Percentiles rank a stretch among this genome's conserved stretches.
Evolutionary conservation across 805 yeast species (phyloP).

Genomic region (Nakazawaea molendinolei): DNA sequence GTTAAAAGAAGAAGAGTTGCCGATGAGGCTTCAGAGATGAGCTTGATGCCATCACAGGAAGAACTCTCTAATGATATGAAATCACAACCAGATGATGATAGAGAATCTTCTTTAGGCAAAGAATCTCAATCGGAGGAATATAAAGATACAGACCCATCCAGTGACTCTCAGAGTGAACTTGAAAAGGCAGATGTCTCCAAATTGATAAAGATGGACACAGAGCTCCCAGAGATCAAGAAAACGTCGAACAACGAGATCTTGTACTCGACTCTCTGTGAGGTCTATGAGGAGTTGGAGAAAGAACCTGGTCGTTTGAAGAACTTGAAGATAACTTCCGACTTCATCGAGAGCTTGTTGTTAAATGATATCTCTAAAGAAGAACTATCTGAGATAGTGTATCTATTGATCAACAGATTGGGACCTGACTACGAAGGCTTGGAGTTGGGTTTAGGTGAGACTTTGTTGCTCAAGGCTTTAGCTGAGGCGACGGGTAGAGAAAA

Average conservation of each 20-base stretch:
- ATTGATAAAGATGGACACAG: background rate
- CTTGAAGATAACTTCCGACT: conserved; percentile 64
- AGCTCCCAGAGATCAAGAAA: conserved; percentile 6
- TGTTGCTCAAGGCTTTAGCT: conserved; percentile 80
- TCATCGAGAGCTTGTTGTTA: conserved; percentile 58
- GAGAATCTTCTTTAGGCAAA: too few relatives aligned
- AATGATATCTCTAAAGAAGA: conserved; percentile 37
- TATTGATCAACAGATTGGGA: conserved; percentile 83
- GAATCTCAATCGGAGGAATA: background rate
- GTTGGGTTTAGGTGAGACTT: conserved; percentile 86
- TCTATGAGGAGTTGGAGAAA: conserved; percentile 71
- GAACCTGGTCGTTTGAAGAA: conserved; percentile 83
- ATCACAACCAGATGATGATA: too few relatives aligned
- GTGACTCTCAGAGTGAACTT: background rate
- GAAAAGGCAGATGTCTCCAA: background rate
- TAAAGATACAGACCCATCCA: conserved; percentile 4
- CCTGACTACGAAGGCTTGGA: conserved; percentile 97
- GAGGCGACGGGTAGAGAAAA: conserved; percentile 83
- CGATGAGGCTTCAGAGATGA: background rate
- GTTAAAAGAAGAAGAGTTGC: background rate
- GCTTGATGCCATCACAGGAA: background rate
- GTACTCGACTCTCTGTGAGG: conserved; percentile 43
- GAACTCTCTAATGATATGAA: too few relatives aligned
- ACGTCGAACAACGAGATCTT: conserved; percentile 17
- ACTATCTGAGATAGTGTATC: conserved; percentile 67